Evolutionary conservation across 2,329 filamentous ascomycete species (phyloP), one percentile per base, ranked within the genome.

Genomic region (Magnaporthiopsis incrustans): DNA sequence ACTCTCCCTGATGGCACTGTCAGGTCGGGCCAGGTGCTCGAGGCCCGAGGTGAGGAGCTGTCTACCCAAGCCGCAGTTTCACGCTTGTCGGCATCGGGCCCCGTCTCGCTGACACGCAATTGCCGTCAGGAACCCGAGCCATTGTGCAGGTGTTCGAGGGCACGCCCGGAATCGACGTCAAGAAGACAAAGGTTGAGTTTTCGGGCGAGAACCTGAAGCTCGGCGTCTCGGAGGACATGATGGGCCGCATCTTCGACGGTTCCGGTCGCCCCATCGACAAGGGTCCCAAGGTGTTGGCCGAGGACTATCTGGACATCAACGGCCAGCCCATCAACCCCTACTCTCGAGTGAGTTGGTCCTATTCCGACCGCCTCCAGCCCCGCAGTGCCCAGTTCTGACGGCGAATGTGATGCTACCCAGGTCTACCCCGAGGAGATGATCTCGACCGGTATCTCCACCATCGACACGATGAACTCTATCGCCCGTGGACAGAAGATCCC

Each of bases 371-470:
- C 7, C 53, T 11, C 12, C n/a, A 25, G 22, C 2, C 30, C 27
- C 8, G n/a, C n/a, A 4, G 14, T 14, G n/a, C 25, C 18, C 12
- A 30, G 22, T 12, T 18, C 61, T 63, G 30, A 63, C 12, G 26
- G 12, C 5, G 11, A 6, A 22, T n/a, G 27, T 25, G 18, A 27
- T 33, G 67, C 53, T 63, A 50, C 57, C 30, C 68, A 96, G 92
- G 91, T 97, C 70, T 99, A 99, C 76, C 95, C 95, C 73, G 95
- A 99, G 82, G 96, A 99, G 81, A 99, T 99, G 94, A 98, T 99
- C 73, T 95, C 94, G 50, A 99, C 95, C 60, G 95, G 95, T 87
- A 99, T 99, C 77, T 98, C 94, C 67, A 93, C 95, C 74, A 98
- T 99, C 73, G 94, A 98, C 76, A 97, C 93, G 67, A 98, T 98